phyloP scores from a whole-genome alignment of 192 early-diverging fungal genomes.

The Backusella circina region DNA sequence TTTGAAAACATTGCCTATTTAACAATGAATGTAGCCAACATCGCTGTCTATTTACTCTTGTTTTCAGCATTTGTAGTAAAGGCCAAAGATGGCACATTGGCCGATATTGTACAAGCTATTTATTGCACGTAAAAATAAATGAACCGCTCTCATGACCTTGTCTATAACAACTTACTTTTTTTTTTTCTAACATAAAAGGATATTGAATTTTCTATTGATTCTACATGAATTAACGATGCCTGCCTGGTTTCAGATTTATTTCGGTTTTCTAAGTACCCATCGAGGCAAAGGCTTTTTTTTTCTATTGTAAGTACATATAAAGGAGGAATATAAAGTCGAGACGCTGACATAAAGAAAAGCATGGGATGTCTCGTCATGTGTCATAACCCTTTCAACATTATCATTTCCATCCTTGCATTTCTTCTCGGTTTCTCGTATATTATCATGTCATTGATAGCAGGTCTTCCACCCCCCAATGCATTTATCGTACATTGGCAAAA shows the following conservation, averaged over 20 bases:
- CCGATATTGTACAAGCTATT: constrained; percentile 10
- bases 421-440: constrained; percentile 16
- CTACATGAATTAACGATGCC: constrained; percentile 16
- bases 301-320: constrained; percentile 8
- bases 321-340: not conserved
- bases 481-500: not conserved
- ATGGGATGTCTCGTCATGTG: constrained; percentile 25
- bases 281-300: constrained; percentile 16
- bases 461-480: not conserved
- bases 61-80: constrained; percentile 4
- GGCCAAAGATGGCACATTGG: constrained; percentile 5
- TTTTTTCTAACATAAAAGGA: not conserved
- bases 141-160: not conserved
- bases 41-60: not conserved
- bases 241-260: not conserved
- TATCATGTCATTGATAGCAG: constrained; percentile 15
- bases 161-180: not conserved
- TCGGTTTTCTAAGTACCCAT: constrained; percentile 17
- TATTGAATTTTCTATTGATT: constrained; percentile 1
- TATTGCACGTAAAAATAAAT: constrained; percentile 12
- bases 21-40: not conserved
- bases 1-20: constrained; percentile 1
- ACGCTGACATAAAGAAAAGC: not conserved
- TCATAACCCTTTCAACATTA: constrained; percentile 17
- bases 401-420: constrained; percentile 20